These are phyloP conservation scores for Penstemon barbatus DNA, from an alignment of 257 asterid species.

Conservation along the genomic window DNA sequence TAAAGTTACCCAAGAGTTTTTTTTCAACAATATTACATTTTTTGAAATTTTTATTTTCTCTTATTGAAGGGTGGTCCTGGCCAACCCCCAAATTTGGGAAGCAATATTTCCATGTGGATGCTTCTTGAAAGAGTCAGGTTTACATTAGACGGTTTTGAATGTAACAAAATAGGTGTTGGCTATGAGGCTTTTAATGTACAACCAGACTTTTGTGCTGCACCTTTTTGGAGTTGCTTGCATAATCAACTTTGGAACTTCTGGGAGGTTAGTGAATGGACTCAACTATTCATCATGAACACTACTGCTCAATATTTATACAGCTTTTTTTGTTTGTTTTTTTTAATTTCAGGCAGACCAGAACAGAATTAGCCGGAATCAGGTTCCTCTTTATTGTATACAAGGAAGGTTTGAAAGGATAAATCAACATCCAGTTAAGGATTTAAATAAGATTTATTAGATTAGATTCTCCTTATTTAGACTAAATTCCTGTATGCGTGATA, in stretches of 20 bases:
- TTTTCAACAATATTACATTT: constrained; percentile 12
- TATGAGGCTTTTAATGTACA: constrained; percentile 79
- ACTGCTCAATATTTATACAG: background rate
- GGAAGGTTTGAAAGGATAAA: constrained; percentile 97
- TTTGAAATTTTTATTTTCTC: constrained; percentile 19
- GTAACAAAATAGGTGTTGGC: constrained; percentile 91
- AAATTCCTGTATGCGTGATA: constrained; percentile 25
- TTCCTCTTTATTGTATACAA: constrained; percentile 83
- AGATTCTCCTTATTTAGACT: constrained; percentile 23
- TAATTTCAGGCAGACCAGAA: constrained; percentile 85
- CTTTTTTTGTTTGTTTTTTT: background rate
- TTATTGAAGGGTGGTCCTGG: constrained; percentile 72
- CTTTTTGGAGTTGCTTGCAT: constrained; percentile 95
- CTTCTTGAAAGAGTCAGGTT: constrained; percentile 95
- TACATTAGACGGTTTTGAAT: constrained; percentile 81
- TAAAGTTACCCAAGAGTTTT: no score
- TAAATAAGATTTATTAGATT: constrained; percentile 26
- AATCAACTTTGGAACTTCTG: constrained; percentile 96
- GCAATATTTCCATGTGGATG: constrained; percentile 96
- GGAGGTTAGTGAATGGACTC: constrained; percentile 63
- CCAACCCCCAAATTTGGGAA: constrained; percentile 78
- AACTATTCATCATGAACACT: background rate
- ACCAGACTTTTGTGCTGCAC: constrained; percentile 89
- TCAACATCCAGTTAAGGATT: constrained; percentile 82
- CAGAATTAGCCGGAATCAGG: constrained; percentile 79